Percentiles rank a stretch among this genome's conserved stretches.
Conservation (phyloP, 257 asterid genomes). For the Nicotiana paniculata region DNA sequence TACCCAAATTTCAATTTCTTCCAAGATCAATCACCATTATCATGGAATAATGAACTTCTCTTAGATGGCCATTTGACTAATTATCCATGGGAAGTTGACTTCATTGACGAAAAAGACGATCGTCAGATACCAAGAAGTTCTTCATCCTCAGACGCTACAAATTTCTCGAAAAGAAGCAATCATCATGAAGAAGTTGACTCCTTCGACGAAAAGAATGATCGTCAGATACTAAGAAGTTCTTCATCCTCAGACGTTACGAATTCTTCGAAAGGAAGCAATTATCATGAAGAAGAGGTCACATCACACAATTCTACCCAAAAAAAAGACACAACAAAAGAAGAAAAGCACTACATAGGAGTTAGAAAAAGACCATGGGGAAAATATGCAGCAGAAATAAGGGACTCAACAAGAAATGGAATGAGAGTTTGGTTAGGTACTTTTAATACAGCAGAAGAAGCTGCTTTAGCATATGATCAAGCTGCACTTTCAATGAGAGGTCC, state of each 20-base stretch:
- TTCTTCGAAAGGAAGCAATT: background rate
- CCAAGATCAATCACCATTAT: background rate
- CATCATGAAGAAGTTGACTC: background rate
- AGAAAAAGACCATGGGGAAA: conserved; percentile 36
- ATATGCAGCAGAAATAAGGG: conserved; percentile 40
- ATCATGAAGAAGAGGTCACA: background rate
- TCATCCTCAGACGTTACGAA: background rate
- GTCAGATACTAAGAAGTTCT: background rate
- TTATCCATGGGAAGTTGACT: background rate
- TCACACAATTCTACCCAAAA: background rate
- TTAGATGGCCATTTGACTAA: background rate
- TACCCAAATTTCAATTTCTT: background rate
- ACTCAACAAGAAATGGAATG: conserved; percentile 34
- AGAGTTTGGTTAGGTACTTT: conserved; percentile 43
- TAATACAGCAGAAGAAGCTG: conserved; percentile 28
- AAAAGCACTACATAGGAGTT: conserved; percentile 26
- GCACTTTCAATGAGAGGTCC: conserved; percentile 30
- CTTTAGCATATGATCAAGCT: conserved; percentile 38
- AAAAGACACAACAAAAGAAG: background rate
- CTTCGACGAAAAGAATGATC: background rate
- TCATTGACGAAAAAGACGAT: background rate
- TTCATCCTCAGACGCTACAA: background rate
- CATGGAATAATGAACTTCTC: background rate
- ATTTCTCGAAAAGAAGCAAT: background rate
- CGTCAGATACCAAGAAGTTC: background rate